Base-by-base conservation (phyloP, 371 early-diverging fungal genomes). In the Amoeboaphelidium protococcarum region DNA sequence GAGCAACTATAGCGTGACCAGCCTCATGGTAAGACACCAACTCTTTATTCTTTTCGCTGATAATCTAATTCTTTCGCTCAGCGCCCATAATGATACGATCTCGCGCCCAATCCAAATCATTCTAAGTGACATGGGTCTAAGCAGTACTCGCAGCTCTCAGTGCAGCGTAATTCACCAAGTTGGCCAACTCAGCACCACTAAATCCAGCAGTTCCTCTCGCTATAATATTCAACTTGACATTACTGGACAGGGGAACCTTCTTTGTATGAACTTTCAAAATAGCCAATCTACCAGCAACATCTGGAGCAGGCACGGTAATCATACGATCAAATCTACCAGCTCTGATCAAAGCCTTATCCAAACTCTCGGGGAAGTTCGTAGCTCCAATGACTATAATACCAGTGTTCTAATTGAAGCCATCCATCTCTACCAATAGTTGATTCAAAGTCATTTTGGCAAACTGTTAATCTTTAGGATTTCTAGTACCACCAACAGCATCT, bases 1-100 rank as follows among this genome's bases (percentile, higher is more conserved):
- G 69, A 2, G 94, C 94, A 2, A 87, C 89, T 26, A 96, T 64
- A 0, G 97, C 81, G 60, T 96, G 97, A 0, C 97, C 97, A 26
- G 90, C 92, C 61, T 96, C 97, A 57, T 96, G 97, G 55, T 89
- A 95, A 0, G 97, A 94, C 1, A 94, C 94, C 26, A 83, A 57
- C 23, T 67, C 65, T 53, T 83, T 85, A 55, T 68, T 74, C 45
- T 86, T 78, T 24, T 80, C 82, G 1, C 87, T 81, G 45, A 94
- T 78, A 3, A 87, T 79, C 2, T 89, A 87, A 19, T 79, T 78
- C 55, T 75, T 76, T 52, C 89, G 71, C 55, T 94, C 97, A 16
- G 84, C 78, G n/a, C 83, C 97, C 95, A 95, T 95, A 46, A 96
- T 62, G 48, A 96, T 87, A 52, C 84, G 81, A 62, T 96, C 97